phyloP scores from a whole-genome alignment of 2,329 filamentous ascomycete species.

The Incumbomyces delicatus region DNA sequence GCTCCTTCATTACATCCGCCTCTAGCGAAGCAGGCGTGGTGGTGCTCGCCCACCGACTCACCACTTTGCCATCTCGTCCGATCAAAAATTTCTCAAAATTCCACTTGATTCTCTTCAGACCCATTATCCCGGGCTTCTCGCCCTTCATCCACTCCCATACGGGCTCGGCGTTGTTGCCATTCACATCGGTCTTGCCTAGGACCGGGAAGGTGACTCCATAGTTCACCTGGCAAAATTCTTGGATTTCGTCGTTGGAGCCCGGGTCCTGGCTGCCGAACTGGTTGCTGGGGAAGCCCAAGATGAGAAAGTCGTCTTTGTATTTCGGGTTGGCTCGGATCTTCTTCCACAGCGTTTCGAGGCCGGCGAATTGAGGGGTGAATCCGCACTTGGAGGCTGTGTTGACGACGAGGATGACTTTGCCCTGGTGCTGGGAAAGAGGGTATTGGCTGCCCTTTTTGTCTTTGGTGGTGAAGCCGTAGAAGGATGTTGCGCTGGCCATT shows the following conservation, averaged over 20 bases:
- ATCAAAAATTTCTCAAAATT: slow-evolving; percentile 99
- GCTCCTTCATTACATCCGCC: slow-evolving; percentile 63
- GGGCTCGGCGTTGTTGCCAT: slow-evolving; percentile 70
- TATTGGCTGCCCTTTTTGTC: slow-evolving; percentile 69
- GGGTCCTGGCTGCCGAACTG: slow-evolving; percentile 91
- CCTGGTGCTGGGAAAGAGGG: slow-evolving; percentile 61
- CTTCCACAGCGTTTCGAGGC: slow-evolving; percentile 86
- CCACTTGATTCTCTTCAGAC: slow-evolving; percentile 88
- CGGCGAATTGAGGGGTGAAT: slow-evolving; percentile 91
- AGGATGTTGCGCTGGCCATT: slow-evolving; percentile 62
- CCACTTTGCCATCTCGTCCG: slow-evolving; percentile 74
- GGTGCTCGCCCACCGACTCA: slow-evolving; percentile 74
- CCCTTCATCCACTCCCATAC: slow-evolving; percentile 67
- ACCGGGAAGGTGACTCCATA: slow-evolving; percentile 90
- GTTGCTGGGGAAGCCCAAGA: slow-evolving; percentile 97
- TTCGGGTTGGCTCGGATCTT: slow-evolving; percentile 47
- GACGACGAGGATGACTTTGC: slow-evolving; percentile 90
- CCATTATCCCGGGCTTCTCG: slow-evolving; percentile 70
- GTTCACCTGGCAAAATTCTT: slow-evolving; percentile 81
- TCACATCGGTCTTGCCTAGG: slow-evolving; percentile 86
- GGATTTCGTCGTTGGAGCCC: slow-evolving; percentile 69
- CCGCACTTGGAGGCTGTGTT: slow-evolving; percentile 99
- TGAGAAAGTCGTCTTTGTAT: slow-evolving; percentile 66
- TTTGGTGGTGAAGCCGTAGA: slow-evolving; percentile 77
- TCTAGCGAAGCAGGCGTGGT: slow-evolving; percentile 78